Evolutionary conservation across 1,139 yeast genomes (phyloP).

Genomic region (Sugiyamaella novakii): DNA sequence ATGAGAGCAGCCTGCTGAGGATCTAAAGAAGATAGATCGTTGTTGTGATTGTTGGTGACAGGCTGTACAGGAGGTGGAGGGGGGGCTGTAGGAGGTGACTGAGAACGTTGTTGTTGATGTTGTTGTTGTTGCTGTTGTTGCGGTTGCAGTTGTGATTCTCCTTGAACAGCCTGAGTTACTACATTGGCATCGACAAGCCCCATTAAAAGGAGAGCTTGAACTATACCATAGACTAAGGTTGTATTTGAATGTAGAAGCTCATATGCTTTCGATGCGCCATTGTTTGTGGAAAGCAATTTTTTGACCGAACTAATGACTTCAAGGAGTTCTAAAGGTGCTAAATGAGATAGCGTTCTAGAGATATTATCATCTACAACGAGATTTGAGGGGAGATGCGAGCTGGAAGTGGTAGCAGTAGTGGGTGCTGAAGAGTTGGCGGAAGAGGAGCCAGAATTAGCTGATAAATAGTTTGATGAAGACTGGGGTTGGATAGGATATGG

Average conservation of each 20-base stretch:
- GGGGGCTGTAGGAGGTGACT: slow-evolving; percentile 23
- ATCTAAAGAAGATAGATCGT: slow-evolving; percentile 27
- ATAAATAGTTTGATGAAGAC: slow-evolving; percentile 3
- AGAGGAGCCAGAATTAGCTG: not conserved
- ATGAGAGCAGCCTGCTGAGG: slow-evolving; percentile 43
- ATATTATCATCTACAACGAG: slow-evolving; percentile 64
- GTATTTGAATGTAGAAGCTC: slow-evolving; percentile 70
- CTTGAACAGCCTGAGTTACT: slow-evolving; percentile 45
- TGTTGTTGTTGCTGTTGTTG: slow-evolving; percentile 21
- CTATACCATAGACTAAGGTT: slow-evolving; percentile 77
- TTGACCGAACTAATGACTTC: slow-evolving; percentile 65
- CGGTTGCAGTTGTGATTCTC: slow-evolving; percentile 38
- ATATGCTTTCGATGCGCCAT: slow-evolving; percentile 52
- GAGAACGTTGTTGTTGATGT: slow-evolving; percentile 16
- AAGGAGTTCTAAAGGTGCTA: slow-evolving; percentile 59
- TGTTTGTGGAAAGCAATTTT: slow-evolving; percentile 58
- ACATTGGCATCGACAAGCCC: slow-evolving; percentile 60
- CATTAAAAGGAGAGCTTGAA: slow-evolving; percentile 69
- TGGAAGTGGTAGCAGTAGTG: slow-evolving; percentile 1
- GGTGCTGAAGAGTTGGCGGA: not conserved
- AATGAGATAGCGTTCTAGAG: slow-evolving; percentile 57
- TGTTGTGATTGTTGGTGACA: slow-evolving; percentile 4
- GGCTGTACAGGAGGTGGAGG: slow-evolving; percentile 31
- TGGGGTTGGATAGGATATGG: slow-evolving; percentile 9
- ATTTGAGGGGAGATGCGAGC: slow-evolving; percentile 31